A percentile compares a stretch with the other conserved stretches of the same genome.
phyloP scores from a whole-genome alignment of 2,329 filamentous ascomycete genomes.

The Calonectria pseudoreteaudii region DNA sequence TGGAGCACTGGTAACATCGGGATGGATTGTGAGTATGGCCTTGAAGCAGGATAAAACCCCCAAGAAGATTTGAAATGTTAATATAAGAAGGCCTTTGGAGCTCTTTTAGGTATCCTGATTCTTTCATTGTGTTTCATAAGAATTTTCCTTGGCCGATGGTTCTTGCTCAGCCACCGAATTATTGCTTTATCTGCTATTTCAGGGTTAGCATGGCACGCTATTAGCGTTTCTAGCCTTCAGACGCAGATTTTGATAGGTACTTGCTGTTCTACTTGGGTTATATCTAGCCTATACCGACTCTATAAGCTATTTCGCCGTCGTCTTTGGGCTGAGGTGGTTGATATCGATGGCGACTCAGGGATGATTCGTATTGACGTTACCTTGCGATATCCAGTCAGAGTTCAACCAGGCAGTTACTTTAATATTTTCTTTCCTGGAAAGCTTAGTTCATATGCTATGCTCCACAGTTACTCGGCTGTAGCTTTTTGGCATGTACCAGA shows the following conservation, averaged over 20 bases:
- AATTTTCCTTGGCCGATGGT: neutral
- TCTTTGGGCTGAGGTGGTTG: neutral
- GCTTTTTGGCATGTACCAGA: neutral
- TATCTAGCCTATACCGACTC: neutral
- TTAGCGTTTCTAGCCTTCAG: neutral
- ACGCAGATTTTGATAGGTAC: neutral
- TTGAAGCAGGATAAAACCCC: no score
- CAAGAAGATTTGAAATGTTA: neutral
- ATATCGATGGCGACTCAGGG: neutral
- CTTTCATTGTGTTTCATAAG: neutral
- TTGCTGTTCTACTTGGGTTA: neutral
- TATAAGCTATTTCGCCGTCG: neutral
- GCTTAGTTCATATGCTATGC: neutral
- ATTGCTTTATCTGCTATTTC: neutral
- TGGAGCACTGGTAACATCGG: neutral
- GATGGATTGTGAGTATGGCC: neutral
- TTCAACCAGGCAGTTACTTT: neutral
- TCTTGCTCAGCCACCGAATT: neutral
- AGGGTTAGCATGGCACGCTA: neutral
- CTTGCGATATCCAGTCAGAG: neutral
- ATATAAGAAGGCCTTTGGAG: neutral
- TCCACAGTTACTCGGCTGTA: neutral
- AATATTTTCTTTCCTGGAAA: neutral
- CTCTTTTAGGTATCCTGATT: neutral
- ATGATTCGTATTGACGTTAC: neutral